Evolutionary conservation across 768 basidiomycete genomes (phyloP).

Genomic region (Lactarius akahatsu): DNA sequence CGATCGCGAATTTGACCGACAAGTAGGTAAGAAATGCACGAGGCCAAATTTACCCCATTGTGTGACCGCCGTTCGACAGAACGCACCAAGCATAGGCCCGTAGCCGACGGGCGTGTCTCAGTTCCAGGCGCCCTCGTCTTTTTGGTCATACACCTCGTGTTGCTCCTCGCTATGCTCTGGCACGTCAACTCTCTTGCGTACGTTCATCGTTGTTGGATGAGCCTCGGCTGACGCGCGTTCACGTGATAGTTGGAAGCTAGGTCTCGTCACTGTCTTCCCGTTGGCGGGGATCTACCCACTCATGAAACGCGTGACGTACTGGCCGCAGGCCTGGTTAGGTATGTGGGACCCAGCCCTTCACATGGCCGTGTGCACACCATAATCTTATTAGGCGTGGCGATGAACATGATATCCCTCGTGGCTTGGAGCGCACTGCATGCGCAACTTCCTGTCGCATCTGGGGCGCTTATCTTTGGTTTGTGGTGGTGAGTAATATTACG

Average conservation of each 20-base stretch:
- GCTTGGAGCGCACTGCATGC: constrained; percentile 24
- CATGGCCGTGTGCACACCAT: not conserved
- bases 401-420: constrained; percentile 29
- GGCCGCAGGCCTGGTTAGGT: constrained; percentile 37
- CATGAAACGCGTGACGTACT: constrained; percentile 35
- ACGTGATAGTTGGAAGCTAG: constrained; percentile 27
- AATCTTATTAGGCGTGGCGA: constrained; percentile 26
- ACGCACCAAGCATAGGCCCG: constrained; percentile 30
- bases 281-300: constrained; percentile 33
- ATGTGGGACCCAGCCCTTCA: not conserved
- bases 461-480: constrained; percentile 6
- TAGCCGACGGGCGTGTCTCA: constrained; percentile 28
- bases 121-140: constrained; percentile 28
- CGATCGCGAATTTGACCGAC: constrained; percentile 25
- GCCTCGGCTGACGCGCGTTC: not conserved
- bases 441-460: not conserved
- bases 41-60: not conserved
- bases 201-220: constrained; percentile 5
- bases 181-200: constrained; percentile 26
- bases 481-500: constrained; percentile 14
- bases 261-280: constrained; percentile 30
- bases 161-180: constrained; percentile 19
- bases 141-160: constrained; percentile 22
- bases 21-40: constrained; percentile 24
- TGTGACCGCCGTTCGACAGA: constrained; percentile 13